Percentiles rank a stretch among this genome's conserved stretches.
Conservation (phyloP, 164 flowering plant genomes). For the Chloranthus sessilifolius region DNA sequence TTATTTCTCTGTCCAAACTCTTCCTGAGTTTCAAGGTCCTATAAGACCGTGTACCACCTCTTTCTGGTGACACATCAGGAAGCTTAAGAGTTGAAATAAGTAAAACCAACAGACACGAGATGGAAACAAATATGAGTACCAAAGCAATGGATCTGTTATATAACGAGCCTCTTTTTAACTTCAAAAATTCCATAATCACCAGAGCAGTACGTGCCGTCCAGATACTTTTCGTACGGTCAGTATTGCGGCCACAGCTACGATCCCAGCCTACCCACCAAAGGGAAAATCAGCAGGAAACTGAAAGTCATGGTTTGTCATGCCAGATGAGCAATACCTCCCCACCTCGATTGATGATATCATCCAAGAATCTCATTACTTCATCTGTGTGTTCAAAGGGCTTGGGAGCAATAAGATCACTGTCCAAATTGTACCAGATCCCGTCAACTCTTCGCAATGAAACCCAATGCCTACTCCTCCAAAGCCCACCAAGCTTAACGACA, state of each 20-base stretch:
- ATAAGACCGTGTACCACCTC: slow-evolving; percentile 1
- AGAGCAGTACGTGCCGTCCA: not conserved
- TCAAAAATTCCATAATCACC: slow-evolving; percentile 15
- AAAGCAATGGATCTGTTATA: slow-evolving; percentile 33
- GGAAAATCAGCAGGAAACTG: not conserved
- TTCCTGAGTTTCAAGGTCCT: slow-evolving; percentile 10
- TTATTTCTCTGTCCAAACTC: slow-evolving; percentile 9
- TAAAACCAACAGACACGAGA: slow-evolving; percentile 38
- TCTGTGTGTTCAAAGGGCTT: slow-evolving; percentile 35
- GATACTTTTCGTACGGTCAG: not conserved
- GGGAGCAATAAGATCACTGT: slow-evolving; percentile 74
- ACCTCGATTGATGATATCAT: slow-evolving; percentile 38
- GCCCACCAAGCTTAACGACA: slow-evolving; percentile 55
- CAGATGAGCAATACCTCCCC: slow-evolving; percentile 71
- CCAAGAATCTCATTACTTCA: slow-evolving; percentile 58
- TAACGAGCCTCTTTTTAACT: slow-evolving; percentile 27
- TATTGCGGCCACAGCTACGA: not conserved
- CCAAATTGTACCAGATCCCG: slow-evolving; percentile 89
- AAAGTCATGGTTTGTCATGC: slow-evolving; percentile 30
- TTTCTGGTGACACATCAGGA: slow-evolving; percentile 34
- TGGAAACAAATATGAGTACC: slow-evolving; percentile 27
- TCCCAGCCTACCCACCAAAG: slow-evolving; percentile 1
- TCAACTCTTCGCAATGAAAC: slow-evolving; percentile 55
- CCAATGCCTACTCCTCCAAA: slow-evolving; percentile 94
- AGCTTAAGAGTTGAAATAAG: slow-evolving; percentile 38